phyloP scores from a whole-genome alignment of 1,284 basidiomycete genomes.

The Ustilago tritici region DNA sequence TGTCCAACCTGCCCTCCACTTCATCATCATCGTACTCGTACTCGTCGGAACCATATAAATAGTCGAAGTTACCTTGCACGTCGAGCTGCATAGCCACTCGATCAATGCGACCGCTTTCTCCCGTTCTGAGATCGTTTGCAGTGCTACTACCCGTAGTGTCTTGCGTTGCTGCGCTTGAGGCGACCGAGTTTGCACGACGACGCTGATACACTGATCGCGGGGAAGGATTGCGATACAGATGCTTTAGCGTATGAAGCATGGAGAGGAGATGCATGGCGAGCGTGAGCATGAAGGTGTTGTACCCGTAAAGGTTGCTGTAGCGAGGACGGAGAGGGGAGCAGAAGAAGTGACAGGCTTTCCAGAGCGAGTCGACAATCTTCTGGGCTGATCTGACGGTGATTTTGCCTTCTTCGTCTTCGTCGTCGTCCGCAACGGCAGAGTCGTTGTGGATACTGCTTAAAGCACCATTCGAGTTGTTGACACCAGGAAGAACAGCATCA shows the following conservation, averaged over 20 bases:
- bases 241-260: conserved; percentile 40
- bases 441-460: neutral
- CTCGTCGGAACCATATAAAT: neutral
- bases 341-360: conserved; percentile 34
- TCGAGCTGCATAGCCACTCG: neutral
- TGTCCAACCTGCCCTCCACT: neutral
- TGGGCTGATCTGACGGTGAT: conserved; percentile 13
- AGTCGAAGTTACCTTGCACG: neutral
- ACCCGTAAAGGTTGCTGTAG: conserved; percentile 36
- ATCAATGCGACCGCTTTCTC: neutral
- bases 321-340: conserved; percentile 21
- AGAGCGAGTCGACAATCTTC: conserved; percentile 35
- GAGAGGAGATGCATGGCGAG: conserved; percentile 23
- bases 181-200: neutral
- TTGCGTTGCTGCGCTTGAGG: conserved; percentile 3
- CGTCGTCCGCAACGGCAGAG: neutral
- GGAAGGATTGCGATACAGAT: conserved; percentile 13
- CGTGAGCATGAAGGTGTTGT: conserved; percentile 48
- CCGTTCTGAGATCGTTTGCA: neutral
- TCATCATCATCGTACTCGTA: conserved; percentile 1
- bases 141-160: neutral
- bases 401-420: conserved; percentile 24
- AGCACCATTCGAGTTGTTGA: neutral
- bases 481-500: neutral
- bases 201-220: conserved; percentile 1